Base-by-base conservation (phyloP, 352 stramenopile species). In the Phytophthora cryptogea region DNA sequence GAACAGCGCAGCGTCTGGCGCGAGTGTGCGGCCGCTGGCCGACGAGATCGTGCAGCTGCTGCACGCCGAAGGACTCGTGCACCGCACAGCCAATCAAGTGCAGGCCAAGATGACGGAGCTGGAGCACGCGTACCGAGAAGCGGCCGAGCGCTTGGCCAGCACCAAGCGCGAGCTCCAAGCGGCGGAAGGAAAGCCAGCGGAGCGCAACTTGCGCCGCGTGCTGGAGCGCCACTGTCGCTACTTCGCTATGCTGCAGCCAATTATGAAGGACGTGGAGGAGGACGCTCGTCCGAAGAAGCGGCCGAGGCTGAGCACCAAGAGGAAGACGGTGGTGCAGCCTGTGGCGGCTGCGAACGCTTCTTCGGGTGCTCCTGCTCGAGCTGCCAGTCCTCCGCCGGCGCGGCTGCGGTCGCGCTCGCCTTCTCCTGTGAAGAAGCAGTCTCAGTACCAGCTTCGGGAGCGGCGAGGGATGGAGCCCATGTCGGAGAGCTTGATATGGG, bases 121-220 rank as follows among this genome's bases (percentile, higher is more conserved):
- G n/a, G 71, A 80, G 57, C 51, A 59, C 16, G 60, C 56, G 48
- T 77, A 77, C 36, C 59, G 43, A 1, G 54, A 73, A 32, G 68
- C 71, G 5, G 60, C 60, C 5, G 71, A 66, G 33, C 54, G 49
- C 1, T 45, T 76, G 44, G 45, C 44, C 40, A 61, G 49, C 45
- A 57, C 63, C 43, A 71, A 68, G 14, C 57, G 54, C 14, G 49
- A 70, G 42, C 58, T 70, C 4, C 30, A 35, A 27, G 36, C 43
- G 36, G 48, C 63, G 9, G 20, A 72, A 48, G 68, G 68, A 23
- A 48, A 50, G 20, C 58, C 68, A 1, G 59, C 59, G 5, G 68
- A 70, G 16, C 58, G 49, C n/a, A 60, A 62, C 8, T 44, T 76
- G 45, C 59, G 43, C 20, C 63, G 51, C 37, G 50, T 68, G 40